A percentile compares a stretch with the other conserved stretches of the same genome.
These are phyloP conservation scores for Tetrahymena thermophila DNA, from an alignment of 73 alveolate genomes.

Conservation along the genomic window DNA sequence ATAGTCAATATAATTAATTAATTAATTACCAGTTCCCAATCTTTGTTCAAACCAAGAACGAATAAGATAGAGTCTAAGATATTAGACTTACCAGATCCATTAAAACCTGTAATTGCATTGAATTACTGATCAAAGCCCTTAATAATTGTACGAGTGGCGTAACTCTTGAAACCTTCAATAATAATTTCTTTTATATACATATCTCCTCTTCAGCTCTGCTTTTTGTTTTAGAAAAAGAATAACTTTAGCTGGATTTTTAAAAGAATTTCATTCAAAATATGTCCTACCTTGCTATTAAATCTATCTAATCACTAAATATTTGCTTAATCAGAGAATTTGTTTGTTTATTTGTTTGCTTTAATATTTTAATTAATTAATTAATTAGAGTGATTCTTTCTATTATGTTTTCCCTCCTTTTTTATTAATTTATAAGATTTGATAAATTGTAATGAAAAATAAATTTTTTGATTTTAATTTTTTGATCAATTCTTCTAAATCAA, in stretches of 20 bases:
- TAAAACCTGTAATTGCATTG: constrained; percentile 98
- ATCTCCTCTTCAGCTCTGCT: neutral
- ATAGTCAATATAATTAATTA: neutral
- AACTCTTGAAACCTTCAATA: constrained; percentile 84
- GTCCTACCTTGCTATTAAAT: neutral
- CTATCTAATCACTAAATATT: neutral
- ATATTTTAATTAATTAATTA: neutral
- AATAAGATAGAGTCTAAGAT: constrained; percentile 96
- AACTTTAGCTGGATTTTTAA: neutral
- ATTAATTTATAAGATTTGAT: neutral
- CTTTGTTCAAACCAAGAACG: constrained; percentile 77
- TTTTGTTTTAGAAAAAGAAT: neutral
- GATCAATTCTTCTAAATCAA: neutral
- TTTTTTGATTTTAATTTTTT: neutral
- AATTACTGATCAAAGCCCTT: constrained; percentile 91
- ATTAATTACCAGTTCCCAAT: constrained; percentile 12
- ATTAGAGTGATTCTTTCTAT: neutral
- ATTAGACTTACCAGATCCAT: constrained; percentile 98
- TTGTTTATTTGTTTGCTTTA: neutral
- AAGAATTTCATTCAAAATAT: neutral
- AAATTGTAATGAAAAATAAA: neutral
- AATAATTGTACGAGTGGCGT: constrained; percentile 80
- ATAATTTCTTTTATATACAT: constrained; percentile 88
- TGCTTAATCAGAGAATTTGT: neutral
- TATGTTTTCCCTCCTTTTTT: neutral